Evolutionary conservation across 2,329 filamentous ascomycete genomes (phyloP), one percentile per base, ranked within the genome.

Genomic region (Colletotrichum graminicola): DNA sequence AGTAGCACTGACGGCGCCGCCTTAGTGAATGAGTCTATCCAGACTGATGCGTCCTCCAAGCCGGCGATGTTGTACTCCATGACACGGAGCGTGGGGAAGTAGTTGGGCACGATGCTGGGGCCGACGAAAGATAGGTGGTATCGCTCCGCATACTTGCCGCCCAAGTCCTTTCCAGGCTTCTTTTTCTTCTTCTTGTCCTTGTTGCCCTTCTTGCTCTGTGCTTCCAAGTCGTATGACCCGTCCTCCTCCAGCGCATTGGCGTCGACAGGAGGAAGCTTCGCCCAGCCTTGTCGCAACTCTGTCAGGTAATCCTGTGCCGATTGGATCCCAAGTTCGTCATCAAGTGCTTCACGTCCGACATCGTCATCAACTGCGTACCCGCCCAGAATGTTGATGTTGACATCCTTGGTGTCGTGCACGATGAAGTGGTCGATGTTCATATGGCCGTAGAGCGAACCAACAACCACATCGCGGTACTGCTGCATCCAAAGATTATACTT

Each of bases 351-450:
- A 61, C 84, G 83, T 21, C 76, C 61, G 18, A 73, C 70, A 29
- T 74, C 66, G 41, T 71, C 74, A 5, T 75, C 71, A 21, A 79
- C 63, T 43, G 76, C 71, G 26, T 77, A 68, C 11, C 79, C 75
- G 2, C 80, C 76, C 54, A 84, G 71, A 1, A 85, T 82, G 34
- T 84, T 82, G 59, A 94, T 86, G 72, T 93, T 87, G 65, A 98
- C 86, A 0, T 97, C 89, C 51, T 92, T 86, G 68, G 91, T 93
- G 79, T 98, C 95, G 76, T 97, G 94, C 21, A 99, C 84, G 78
- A 98, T 88, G 81, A 99, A 99, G 80, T 99, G 96, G 77, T 99
- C 96, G 74, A 98, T 93, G 78, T 99, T 99, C 96, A 99, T 98
- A 79, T 99, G 96, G 1, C 95, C 96, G 78, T 93, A 99, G 7